A percentile compares a stretch with the other conserved stretches of the same genome.
Conservation (phyloP, 257 asterid species). For the Gentiana dahurica region DNA sequence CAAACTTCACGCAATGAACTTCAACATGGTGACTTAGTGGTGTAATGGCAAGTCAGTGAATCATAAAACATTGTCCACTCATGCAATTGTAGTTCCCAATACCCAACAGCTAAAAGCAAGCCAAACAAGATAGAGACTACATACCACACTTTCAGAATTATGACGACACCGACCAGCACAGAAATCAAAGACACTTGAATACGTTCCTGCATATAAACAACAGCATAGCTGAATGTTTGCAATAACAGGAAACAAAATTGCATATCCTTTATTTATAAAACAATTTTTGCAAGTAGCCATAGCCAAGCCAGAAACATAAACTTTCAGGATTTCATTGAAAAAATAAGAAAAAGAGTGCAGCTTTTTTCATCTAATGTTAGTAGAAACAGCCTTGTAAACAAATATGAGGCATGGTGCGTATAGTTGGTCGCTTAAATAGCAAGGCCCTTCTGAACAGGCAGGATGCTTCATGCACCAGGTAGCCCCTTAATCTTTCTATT, state of each 20-base stretch:
- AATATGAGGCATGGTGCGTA: too few relatives aligned
- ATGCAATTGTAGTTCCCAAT: not conserved
- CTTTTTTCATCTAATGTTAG: too few relatives aligned
- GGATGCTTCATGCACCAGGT: too few relatives aligned
- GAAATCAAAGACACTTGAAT: constrained; percentile 55
- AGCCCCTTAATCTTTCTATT: too few relatives aligned
- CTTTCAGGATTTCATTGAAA: too few relatives aligned
- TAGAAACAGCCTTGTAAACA: too few relatives aligned
- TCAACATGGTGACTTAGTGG: not conserved
- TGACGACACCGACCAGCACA: constrained; percentile 95
- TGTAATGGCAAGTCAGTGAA: not conserved
- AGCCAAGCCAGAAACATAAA: constrained; percentile 4
- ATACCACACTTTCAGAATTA: constrained; percentile 89
- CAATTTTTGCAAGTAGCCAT: not conserved
- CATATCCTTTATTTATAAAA: not conserved
- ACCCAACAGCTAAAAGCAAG: not conserved
- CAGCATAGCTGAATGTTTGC: not conserved
- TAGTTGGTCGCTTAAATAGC: too few relatives aligned
- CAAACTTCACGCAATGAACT: not conserved
- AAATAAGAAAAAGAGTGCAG: too few relatives aligned
- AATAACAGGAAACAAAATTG: not conserved
- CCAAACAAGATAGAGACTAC: constrained; percentile 12
- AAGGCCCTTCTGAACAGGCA: too few relatives aligned
- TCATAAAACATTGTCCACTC: not conserved
- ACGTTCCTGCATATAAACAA: constrained; percentile 40